Evolutionary conservation across 106 monocot species (phyloP).

Genomic region (Allium cepa): DNA sequence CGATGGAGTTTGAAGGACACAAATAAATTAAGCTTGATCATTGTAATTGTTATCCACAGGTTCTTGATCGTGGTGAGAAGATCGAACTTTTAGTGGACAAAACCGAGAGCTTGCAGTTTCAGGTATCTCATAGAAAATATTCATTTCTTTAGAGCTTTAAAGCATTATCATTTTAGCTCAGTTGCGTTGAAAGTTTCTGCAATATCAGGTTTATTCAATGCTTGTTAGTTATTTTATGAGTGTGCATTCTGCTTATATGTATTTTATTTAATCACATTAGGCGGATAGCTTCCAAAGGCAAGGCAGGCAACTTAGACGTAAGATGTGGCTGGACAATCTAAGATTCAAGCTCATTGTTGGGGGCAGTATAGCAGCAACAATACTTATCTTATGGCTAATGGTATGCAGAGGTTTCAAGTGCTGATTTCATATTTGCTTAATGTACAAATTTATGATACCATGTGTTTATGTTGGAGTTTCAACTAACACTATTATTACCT

Average conservation of each 20-base stretch:
- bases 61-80: constrained; percentile 96
- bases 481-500: no score
- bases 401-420: constrained; percentile 71
- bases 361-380: constrained; percentile 26
- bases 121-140: constrained; percentile 32
- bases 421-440: background rate
- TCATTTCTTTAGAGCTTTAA: no score
- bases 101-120: constrained; percentile 92
- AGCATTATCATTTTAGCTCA: background rate
- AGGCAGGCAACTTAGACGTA: constrained; percentile 85
- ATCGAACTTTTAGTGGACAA: constrained; percentile 94
- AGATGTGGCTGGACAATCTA: constrained; percentile 86
- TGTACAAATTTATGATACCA: no score
- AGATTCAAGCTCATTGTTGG: constrained; percentile 69
- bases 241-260: background rate
- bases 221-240: no score
- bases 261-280: constrained; percentile 15
- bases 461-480: no score
- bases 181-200: background rate
- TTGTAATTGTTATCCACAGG: constrained; percentile 22
- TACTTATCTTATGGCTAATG: constrained; percentile 71
- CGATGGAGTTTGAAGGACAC: no score
- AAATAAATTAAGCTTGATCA: background rate
- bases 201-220: background rate
- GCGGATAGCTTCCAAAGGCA: constrained; percentile 97